These are phyloP conservation scores for Diaporthe destruens DNA, from an alignment of 2,329 filamentous ascomycete genomes.

Conservation along the genomic window DNA sequence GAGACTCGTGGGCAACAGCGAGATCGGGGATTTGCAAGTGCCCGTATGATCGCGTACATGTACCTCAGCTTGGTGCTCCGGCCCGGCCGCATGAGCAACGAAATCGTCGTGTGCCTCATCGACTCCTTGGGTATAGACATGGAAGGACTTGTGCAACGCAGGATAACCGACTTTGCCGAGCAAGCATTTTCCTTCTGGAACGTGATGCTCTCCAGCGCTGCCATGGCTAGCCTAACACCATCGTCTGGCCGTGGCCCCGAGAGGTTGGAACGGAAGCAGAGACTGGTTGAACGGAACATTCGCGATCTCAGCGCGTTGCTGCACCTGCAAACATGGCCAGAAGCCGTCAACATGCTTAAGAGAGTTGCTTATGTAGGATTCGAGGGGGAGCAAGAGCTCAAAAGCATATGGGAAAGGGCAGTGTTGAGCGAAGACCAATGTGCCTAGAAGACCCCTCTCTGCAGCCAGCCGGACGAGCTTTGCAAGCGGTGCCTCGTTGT, in stretches of 20 bases:
- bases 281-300: neutral
- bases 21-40: neutral
- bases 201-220: conserved; percentile 7
- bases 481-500: neutral
- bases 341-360: neutral
- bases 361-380: conserved; percentile 6
- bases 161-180: neutral
- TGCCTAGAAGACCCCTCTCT: neutral
- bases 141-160: neutral
- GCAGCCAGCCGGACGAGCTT: neutral
- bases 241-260: neutral
- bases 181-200: conserved; percentile 16
- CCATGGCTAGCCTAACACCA: conserved; percentile 11
- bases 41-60: conserved; percentile 61
- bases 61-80: conserved; percentile 61
- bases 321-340: conserved; percentile 17
- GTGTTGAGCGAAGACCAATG: neutral
- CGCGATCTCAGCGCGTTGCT: neutral
- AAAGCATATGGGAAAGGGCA: neutral
- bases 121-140: neutral
- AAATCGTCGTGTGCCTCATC: conserved; percentile 49
- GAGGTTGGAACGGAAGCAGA: neutral
- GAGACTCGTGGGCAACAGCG: conserved; percentile 1
- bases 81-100: conserved; percentile 54
- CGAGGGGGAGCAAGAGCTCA: conserved; percentile 22